These are phyloP conservation scores for Vaccinium corymbosum DNA, from an alignment of 148 eudicot species.

Conservation along the genomic window DNA sequence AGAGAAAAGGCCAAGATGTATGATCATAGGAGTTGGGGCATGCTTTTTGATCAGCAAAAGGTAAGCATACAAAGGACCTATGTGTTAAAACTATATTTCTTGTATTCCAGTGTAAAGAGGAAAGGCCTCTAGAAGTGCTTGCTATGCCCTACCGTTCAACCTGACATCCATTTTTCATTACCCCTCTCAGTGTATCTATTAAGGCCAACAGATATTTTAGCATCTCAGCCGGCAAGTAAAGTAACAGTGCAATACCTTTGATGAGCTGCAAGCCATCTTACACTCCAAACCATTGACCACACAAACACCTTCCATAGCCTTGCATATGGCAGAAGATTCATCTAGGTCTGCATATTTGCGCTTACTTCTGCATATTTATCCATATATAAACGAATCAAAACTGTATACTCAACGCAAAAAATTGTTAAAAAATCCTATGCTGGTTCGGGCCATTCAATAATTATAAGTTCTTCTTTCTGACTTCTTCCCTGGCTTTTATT, in stretches of 20 bases:
- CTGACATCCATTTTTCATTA: not conserved
- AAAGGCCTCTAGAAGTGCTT: not conserved
- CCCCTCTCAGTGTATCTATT: not conserved
- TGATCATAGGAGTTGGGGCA: not conserved
- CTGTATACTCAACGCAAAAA: not conserved
- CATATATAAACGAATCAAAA: slow-evolving; percentile 1
- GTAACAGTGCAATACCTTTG: slow-evolving; percentile 54
- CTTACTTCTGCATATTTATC: slow-evolving; percentile 62
- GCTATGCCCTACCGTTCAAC: not conserved
- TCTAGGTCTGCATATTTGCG: slow-evolving; percentile 50
- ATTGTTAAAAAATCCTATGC: not conserved
- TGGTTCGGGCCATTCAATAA: slow-evolving; percentile 2
- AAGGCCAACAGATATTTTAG: not conserved
- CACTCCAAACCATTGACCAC: slow-evolving; percentile 83
- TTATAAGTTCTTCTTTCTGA: not conserved
- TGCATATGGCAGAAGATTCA: slow-evolving; percentile 54
- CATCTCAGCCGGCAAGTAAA: not conserved
- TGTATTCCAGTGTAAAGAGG: not conserved
- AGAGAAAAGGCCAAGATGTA: not conserved
- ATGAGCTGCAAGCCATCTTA: slow-evolving; percentile 77
- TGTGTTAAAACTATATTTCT: too few species aligned
- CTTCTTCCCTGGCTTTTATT: not conserved
- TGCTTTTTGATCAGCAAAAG: not conserved
- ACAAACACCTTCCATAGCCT: slow-evolving; percentile 57
- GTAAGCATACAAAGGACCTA: not conserved